Evolutionary conservation across 192 early-diverging fungal species (phyloP).

Genomic region (Radiomyces spectabilis): DNA sequence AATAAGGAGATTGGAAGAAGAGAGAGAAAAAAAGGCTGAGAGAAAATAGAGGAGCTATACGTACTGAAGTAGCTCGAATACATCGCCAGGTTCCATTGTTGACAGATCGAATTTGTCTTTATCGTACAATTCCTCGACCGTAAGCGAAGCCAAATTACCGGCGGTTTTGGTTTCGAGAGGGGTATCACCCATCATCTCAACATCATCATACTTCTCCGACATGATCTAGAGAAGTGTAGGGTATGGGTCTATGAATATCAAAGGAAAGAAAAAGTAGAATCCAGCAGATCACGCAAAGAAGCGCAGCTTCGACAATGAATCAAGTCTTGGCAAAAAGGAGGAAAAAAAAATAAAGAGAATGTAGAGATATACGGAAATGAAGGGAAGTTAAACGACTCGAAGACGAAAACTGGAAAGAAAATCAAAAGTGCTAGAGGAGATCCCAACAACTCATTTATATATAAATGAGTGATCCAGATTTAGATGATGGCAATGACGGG

Average conservation of each 20-base stretch:
- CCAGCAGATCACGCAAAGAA: no score
- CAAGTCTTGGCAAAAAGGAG: no score
- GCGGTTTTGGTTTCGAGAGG: no score
- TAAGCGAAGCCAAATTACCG: conserved; percentile 32
- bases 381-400: neutral
- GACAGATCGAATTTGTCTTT: conserved; percentile 74
- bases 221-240: no score
- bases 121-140: conserved; percentile 63
- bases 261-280: no score
- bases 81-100: conserved; percentile 64
- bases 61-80: conserved; percentile 58
- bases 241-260: no score
- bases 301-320: no score
- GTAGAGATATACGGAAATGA: neutral
- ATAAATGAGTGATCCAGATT: neutral
- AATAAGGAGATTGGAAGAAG: no score
- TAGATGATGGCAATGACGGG: no score
- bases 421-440: neutral
- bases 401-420: neutral
- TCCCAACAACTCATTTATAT: neutral
- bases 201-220: conserved; percentile 1
- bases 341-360: no score
- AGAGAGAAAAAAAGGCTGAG: neutral
- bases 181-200: no score
- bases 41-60: neutral